These are phyloP conservation scores for Xylariales sp. DNA, from an alignment of 2,329 filamentous ascomycete species.

Conservation along the genomic window DNA sequence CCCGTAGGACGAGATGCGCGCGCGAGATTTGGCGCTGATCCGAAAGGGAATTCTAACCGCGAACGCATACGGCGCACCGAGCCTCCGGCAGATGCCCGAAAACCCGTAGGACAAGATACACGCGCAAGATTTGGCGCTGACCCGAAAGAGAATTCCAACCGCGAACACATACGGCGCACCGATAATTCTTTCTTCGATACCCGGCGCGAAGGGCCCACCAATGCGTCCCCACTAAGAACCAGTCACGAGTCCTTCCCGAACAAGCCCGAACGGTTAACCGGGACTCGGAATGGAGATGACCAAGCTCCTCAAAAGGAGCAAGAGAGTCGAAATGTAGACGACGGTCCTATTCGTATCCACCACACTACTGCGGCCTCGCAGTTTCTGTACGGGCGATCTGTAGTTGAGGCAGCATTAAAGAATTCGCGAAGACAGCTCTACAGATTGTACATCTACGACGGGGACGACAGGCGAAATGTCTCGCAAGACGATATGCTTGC, in stretches of 20 bases:
- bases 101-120: neutral
- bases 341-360: conserved; percentile 53
- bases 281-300: neutral
- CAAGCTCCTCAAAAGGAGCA: neutral
- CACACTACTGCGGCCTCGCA: conserved; percentile 88
- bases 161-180: neutral
- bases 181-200: neutral
- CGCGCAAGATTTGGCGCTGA: neutral
- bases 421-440: conserved; percentile 77
- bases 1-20: neutral
- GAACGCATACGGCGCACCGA: too few species aligned
- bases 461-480: conserved; percentile 64
- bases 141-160: neutral
- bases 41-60: too few species aligned
- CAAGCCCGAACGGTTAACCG: neutral
- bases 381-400: conserved; percentile 87
- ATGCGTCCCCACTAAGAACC: neutral
- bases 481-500: conserved; percentile 59
- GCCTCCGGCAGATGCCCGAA: neutral
- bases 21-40: neutral
- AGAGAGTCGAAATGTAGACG: conserved; percentile 19
- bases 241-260: neutral
- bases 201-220: neutral
- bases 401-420: conserved; percentile 82
- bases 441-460: conserved; percentile 81